Evolutionary conservation across 495 filamentous ascomycete genomes (phyloP).

Genomic region (Daldinia loculata): DNA sequence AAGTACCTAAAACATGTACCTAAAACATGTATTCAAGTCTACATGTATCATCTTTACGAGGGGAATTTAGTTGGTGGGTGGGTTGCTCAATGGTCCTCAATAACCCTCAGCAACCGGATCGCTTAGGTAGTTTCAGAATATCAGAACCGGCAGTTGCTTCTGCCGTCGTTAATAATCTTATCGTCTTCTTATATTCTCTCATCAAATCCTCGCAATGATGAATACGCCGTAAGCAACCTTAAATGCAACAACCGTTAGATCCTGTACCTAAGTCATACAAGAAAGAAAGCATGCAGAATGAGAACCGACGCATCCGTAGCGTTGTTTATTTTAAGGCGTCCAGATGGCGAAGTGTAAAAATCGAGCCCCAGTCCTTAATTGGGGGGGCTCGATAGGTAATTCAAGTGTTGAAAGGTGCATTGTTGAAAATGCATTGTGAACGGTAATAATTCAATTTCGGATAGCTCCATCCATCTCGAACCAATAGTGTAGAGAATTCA

Average conservation of each 20-base stretch:
- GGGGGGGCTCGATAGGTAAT: too few species aligned
- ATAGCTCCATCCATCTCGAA: not conserved
- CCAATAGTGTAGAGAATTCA: not conserved
- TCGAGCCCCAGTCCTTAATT: not conserved
- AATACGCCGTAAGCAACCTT: not conserved
- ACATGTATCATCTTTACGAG: not conserved
- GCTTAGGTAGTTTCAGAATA: not conserved
- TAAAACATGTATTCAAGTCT: not conserved
- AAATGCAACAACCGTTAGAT: not conserved
- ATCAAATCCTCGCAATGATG: not conserved
- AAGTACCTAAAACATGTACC: not conserved
- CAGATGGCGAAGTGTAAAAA: not conserved
- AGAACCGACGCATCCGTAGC: not conserved
- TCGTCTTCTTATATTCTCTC: not conserved
- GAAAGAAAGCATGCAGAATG: not conserved
- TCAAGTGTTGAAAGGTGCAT: not conserved
- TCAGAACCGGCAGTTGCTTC: slow-evolving; percentile 8
- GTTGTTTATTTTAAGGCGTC: not conserved
- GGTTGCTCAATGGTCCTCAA: slow-evolving; percentile 1
- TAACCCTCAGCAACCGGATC: not conserved
- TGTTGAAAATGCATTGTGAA: not conserved
- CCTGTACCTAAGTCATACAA: not conserved
- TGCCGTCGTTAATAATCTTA: not conserved
- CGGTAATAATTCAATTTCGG: not conserved
- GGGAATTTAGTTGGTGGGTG: not conserved